These are phyloP conservation scores for Sclerotinia nivalis DNA, from an alignment of 2,329 filamentous ascomycete species.

Conservation along the genomic window DNA sequence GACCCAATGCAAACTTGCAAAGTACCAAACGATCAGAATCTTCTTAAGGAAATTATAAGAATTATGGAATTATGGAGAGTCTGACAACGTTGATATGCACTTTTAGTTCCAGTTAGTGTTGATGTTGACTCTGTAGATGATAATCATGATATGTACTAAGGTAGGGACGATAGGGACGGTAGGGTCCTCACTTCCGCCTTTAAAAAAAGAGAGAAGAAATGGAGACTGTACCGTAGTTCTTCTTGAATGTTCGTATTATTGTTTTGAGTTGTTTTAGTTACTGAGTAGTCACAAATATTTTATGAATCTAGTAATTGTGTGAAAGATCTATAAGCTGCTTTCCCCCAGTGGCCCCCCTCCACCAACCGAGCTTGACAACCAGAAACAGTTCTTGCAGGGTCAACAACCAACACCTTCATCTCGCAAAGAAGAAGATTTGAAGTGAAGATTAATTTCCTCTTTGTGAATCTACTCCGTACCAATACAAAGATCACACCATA, in stretches of 20 bases:
- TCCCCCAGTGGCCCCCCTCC: not conserved
- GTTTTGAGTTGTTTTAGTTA: too few relatives aligned
- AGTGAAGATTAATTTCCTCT: not conserved
- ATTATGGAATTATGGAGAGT: conserved; percentile 7
- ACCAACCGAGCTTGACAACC: not conserved
- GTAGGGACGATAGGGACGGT: too few relatives aligned
- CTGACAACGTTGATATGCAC: conserved; percentile 15
- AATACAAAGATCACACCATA: not conserved
- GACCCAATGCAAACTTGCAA: not conserved
- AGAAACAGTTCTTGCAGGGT: not conserved
- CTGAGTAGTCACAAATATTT: too few relatives aligned
- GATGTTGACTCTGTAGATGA: not conserved
- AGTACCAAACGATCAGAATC: not conserved
- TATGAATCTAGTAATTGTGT: not conserved
- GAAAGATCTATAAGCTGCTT: conserved; percentile 3
- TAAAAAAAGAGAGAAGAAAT: too few relatives aligned
- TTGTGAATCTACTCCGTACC: not conserved
- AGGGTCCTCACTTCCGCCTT: too few relatives aligned
- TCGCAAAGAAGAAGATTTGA: not conserved
- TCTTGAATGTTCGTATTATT: not conserved
- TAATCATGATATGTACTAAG: too few relatives aligned
- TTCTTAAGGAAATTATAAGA: not conserved
- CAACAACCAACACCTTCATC: not conserved
- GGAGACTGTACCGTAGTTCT: too few relatives aligned
- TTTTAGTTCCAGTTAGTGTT: conserved; percentile 1